Base-by-base conservation (phyloP, 2,329 filamentous ascomycete genomes). In the Lachnellula suecica region DNA sequence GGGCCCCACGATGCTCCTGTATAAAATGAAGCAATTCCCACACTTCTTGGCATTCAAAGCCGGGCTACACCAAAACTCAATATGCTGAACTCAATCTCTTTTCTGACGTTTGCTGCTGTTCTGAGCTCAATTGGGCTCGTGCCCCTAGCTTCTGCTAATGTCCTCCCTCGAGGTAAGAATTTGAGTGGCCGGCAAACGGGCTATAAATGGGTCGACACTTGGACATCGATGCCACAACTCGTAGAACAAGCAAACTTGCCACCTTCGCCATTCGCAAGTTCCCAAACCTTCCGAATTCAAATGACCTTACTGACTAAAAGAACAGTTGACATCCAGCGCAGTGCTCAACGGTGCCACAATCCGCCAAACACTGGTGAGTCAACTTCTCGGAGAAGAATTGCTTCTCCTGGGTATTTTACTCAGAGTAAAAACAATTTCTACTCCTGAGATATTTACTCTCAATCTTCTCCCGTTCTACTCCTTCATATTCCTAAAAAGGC, bases 181-280 rank as follows among this genome's bases (percentile, higher is more conserved):
- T 23, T 37, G 27, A 37, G 29, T 17, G 24, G 13, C 15, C 40
- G 47, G 3, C 47, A 50, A 50, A 44, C 41, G 17, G 37, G 22
- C 3, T 13, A 40, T 23, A 53, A 59, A 37, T 56, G 56, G 56
- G 56, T 59, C 19, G 46, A 53, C 23, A 43, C 53, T 5, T 59
- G 56, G 56, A 56, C 56, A 27, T 56, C 56, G 3, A 59, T 59
- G 56, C 53, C 56, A 2, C 56, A 59, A 35, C 51, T 59, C n/a
- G 56, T 59, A 0, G 56, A 59, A 34, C 51, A 41, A 22, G 41
- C 38, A n/a, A 59, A 59, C 43, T 40, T 59, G 10, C 56, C 56
- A 5, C 51, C 53, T 25, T 20, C 56, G 11, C 56, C 56, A 43
- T 59, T 50, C 19, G 53, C 56, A 35, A 4, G 31, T 43, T 15